Base-by-base conservation (phyloP, 495 filamentous ascomycete genomes). In the Tuber indicum region DNA sequence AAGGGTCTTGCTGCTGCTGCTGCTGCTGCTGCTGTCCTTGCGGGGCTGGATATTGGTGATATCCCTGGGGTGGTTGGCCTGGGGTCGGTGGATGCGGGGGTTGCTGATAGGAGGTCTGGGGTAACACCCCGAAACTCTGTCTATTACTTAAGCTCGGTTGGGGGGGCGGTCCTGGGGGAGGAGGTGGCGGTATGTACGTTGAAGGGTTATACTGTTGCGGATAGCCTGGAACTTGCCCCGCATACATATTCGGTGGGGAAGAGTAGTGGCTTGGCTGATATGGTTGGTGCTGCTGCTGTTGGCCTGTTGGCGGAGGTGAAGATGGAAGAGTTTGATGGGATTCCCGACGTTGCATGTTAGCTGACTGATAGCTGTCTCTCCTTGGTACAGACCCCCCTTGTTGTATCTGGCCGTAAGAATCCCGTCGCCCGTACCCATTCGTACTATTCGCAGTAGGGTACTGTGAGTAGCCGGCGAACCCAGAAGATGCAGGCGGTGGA, bases 101-200 rank as follows among this genome's bases (percentile, higher is more conserved):
- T 21, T 76, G 78, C 16, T 75, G 78, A 72, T 83, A 83, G 42
- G 78, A 49, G 19, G 74, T 83, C 49, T 77, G 81, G 45, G 81
- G 81, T 43, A 83, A 72, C 19, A 76, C 66, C 17, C 81, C 73
- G 71, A 77, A 82, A 71, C 81, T 83, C 62, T 78, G 75, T 49
- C 81, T 75, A 74, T 46, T 71, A 52, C 72, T 76, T 71, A 82
- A 39, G 26, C 91, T 90, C 66, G 77, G 77, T 10, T 90, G 86
- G 58, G 93, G 92, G 49, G 93, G 91, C 14, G 93, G 93, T 19
- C 91, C 92, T 4, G 92, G 92, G 0, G 95, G 95, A 32, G 95
- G 95, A 14, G 95, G 95, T 1, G 95, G 95, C 1, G 94, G 95
- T 52, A 97, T 89, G 84, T 97, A 98, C 26, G 94, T 94, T 26